Base-by-base conservation (phyloP, 2,329 filamentous ascomycete species). In the Penicillium polonicum region DNA sequence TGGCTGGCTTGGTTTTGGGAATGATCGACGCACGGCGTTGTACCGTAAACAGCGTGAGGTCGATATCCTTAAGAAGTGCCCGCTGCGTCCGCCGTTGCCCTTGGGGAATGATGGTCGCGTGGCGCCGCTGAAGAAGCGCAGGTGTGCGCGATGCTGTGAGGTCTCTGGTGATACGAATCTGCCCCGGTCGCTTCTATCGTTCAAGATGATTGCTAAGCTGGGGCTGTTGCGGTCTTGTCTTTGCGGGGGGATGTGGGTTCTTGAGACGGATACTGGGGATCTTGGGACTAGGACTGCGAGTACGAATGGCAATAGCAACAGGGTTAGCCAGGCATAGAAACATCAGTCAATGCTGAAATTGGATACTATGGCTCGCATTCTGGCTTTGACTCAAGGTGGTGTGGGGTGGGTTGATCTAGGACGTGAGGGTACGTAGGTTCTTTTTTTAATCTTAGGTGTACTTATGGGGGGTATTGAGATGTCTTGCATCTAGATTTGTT, bases 1-100 rank as follows among this genome's bases (percentile, higher is more conserved):
- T 55, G 80, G 80, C 48, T 83, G 90, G 70, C 79, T 94, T 12
- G 88, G 88, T 5, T 78, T 91, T 15, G 81, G 83, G 10, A 82
- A 87, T 52, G 84, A 87, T 58, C 74, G 74, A 15, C 76, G 77
- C 19, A 83, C 81, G 5, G 83, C 85, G 62, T 74, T 81, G 10
- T 90, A 88, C 72, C 83, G 83, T 60, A 80, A 81, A n/a, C 77
- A 79, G 31, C 81, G 86, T 68, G 80, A 88, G 25, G 78, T 82
- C 9, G 85, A 86, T 67, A 79, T 84, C 29, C 73, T 85, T 36
- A 80, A 81, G 69, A 86, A 82, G 75, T 73, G 74, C 51, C 73
- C 74, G 9, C 48, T 72, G 25, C 54, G 66, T 45, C 51, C 63
- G 48, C 53, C 56, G 27, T 31, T 64, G 19, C 46, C 58, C 21